Evolutionary conservation across 495 filamentous ascomycete species (phyloP).

Genomic region (Xylaria flabelliformis): DNA sequence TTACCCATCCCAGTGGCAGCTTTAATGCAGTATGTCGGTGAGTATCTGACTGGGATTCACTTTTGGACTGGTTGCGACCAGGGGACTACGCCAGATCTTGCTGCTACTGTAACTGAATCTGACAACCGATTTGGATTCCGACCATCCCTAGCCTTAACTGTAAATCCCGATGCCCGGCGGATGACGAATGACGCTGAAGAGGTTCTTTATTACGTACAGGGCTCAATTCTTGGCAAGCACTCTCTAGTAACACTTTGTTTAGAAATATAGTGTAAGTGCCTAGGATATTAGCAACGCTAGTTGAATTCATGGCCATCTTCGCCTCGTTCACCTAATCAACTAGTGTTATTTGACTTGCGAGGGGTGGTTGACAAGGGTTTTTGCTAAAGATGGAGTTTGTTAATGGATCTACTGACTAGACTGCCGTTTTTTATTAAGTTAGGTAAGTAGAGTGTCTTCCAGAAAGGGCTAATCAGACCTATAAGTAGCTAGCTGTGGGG

Average conservation of each 20-base stretch:
- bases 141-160: not conserved
- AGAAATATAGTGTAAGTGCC: not conserved
- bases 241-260: not conserved
- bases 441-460: too few relatives aligned
- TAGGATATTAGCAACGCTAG: not conserved
- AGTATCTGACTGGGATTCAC: not conserved
- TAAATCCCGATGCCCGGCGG: not conserved
- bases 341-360: not conserved
- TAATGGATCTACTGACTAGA: not conserved
- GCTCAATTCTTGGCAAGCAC: not conserved
- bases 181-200: not conserved
- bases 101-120: not conserved
- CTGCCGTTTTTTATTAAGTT: too few relatives aligned
- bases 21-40: not conserved
- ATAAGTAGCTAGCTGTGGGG: not conserved
- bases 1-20: not conserved
- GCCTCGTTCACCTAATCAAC: not conserved
- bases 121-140: not conserved
- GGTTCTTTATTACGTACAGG: not conserved
- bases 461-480: too few relatives aligned
- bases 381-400: not conserved
- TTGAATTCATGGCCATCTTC: not conserved
- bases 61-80: not conserved
- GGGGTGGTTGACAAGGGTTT: not conserved
- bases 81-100: not conserved